Base-by-base conservation (phyloP, 768 basidiomycete species). In the Fomitopsis serialis region DNA sequence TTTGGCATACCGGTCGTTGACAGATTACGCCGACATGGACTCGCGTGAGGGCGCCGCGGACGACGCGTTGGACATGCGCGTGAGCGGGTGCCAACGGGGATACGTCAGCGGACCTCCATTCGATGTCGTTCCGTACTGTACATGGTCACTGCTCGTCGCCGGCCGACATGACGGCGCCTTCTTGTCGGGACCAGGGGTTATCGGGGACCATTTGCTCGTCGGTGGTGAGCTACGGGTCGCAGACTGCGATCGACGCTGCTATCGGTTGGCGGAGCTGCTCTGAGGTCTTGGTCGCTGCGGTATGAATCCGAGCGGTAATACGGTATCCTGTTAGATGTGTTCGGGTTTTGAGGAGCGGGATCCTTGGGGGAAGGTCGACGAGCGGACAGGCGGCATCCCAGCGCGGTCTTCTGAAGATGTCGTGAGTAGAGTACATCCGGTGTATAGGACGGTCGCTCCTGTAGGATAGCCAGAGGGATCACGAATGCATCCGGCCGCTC, bases 401-500 rank as follows among this genome's bases (percentile, higher is more conserved):
- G 74, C 0, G 87, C 78, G 10, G 85, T 87, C 65, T 88, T 86
- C 87, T 89, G 57, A 50, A 21, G 34, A 48, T 19, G 12, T n/a
- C n/a, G 13, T 40, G 7, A 19, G 25, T 48, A 24, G 43, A 42
- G 43, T 52, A 25, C 23, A 11, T 45, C n/a, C 23, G n/a, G n/a
- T 3, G 19, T 29, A 32, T n/a, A 22, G 23, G 22, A 34, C 22
- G 51, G 73, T 62, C 37, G 15, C 61, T 84, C 91, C 78, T 96
- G 93, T 17, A 96, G 83, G 59, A 93, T 81, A 12, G 86, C 87
- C 48, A 98, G 74, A 34, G 94, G 94, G 56, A 98, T 96, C 27
- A 98, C 87, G 66, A 97, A 94, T 32, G 85, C 89, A 23, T 77
- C 70, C 13, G 94, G 94, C n/a, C 87, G 80, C 54, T 91, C 91